Evolutionary conservation across 345 rosid species (phyloP).

Genomic region (Populus alba): DNA sequence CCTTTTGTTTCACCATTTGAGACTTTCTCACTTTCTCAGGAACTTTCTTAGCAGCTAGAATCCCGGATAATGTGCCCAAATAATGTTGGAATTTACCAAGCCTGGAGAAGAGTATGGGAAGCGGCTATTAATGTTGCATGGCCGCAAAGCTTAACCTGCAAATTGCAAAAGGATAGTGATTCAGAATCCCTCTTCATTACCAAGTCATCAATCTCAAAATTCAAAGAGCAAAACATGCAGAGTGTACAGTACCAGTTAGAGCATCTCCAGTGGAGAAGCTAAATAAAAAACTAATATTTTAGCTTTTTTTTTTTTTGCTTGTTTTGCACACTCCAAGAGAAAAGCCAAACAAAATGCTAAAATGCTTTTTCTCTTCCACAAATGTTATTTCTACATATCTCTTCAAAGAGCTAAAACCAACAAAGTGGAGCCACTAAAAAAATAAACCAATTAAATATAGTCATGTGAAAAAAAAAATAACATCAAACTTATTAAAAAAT

Average conservation of each 20-base stretch:
- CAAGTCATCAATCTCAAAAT: neutral
- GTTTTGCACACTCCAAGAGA: no score
- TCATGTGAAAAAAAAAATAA: no score
- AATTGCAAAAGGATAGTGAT: neutral
- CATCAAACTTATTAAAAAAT: no score
- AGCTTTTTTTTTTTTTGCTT: no score
- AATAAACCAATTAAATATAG: no score
- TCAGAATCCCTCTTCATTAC: neutral
- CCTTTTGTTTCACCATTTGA: slow-evolving; percentile 35
- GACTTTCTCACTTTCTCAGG: slow-evolving; percentile 16
- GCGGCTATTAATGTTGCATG: slow-evolving; percentile 81
- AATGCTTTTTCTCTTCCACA: no score
- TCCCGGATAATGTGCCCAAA: slow-evolving; percentile 62
- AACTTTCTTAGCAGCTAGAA: slow-evolving; percentile 59
- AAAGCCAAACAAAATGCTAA: no score
- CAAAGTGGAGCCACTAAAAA: no score
- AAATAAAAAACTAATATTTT: no score
- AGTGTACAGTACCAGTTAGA: neutral
- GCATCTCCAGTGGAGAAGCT: no score
- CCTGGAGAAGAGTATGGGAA: slow-evolving; percentile 48
- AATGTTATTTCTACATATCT: no score
- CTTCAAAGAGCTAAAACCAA: no score
- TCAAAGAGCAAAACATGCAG: neutral
- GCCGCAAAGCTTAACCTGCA: slow-evolving; percentile 73
- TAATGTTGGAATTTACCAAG: slow-evolving; percentile 41